Conservation (phyloP, 208 protist species). For the Crithidia acanthocephali region DNA sequence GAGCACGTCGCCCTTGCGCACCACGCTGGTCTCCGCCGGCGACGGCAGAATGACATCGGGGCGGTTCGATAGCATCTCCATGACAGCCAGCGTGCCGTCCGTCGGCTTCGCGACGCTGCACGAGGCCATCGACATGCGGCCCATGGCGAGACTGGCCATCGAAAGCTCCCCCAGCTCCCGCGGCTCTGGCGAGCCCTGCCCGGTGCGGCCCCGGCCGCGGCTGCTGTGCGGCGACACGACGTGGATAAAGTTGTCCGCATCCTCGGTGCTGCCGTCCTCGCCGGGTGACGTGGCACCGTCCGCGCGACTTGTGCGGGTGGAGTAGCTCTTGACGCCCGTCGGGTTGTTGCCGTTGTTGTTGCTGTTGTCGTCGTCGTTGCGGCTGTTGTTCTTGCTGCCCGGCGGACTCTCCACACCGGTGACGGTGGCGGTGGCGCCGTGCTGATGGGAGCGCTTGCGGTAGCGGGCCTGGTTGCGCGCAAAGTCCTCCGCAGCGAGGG, state of each 20-base stretch:
- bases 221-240: background rate
- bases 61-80: slow-evolving; percentile 71
- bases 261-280: background rate
- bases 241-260: background rate
- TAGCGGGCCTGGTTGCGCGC: slow-evolving; percentile 28
- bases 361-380: background rate
- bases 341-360: background rate
- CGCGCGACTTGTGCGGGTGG: background rate
- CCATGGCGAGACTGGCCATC: slow-evolving; percentile 42
- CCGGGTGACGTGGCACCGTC: background rate
- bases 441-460: slow-evolving; percentile 13
- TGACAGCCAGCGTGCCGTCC: slow-evolving; percentile 66
- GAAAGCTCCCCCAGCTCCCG: slow-evolving; percentile 33
- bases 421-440: background rate
- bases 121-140: slow-evolving; percentile 61
- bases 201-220: background rate
- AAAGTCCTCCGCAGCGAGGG: slow-evolving; percentile 59
- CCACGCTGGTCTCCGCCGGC: slow-evolving; percentile 60
- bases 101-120: slow-evolving; percentile 62
- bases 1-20: slow-evolving; percentile 79
- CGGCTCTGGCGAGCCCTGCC: background rate
- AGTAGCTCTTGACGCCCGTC: background rate
- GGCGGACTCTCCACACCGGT: background rate
- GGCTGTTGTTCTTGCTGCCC: background rate
- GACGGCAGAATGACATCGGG: slow-evolving; percentile 72